Base-by-base conservation (phyloP, 371 early-diverging fungal genomes). In the Haplosporangium sp. region DNA sequence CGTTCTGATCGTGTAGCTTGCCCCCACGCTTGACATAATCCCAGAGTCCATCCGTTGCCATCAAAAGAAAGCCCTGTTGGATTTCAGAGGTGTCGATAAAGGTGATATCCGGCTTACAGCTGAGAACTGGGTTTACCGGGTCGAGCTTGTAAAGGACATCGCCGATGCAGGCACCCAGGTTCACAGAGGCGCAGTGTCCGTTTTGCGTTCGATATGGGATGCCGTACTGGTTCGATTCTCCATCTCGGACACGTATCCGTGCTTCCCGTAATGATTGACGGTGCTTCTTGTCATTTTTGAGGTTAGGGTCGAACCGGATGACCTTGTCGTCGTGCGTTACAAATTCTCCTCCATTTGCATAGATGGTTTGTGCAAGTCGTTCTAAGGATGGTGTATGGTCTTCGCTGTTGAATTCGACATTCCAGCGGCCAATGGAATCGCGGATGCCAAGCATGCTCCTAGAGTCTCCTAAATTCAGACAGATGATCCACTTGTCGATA, bases 401-500 rank as follows among this genome's bases (percentile, higher is more conserved):
- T 48, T 88, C 87, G 11, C 87, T 87, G 8, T 87, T 86, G 63
- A 90, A 89, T 20, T 84, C 87, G 1, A 90, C 88, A 23, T 69
- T 88, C 89, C 87, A 90, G 7, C 77, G 77, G 0, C 80, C 68
- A 0, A 67, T 50, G 20, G 81, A 73, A 21, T 84, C 86, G 11
- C 86, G 85, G 14, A 85, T 83, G 51, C 84, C 82, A 41, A 87
- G 65, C 20, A 94, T 86, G 1, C 92, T 87, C 18, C 95, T 86
- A 23, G 92, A 91, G 74, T 95, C 95, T n/a, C 95, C 95, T 3
- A 95, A 91, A 65, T 95, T 95, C 61, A 89, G 73, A 79, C 92
- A 92, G 51, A 93, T 86, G 14, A 94, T 65, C 91, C 91, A 93
- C 16, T 87, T 89, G 55, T 86, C 87, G 57, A 88, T 83, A 55